Base-by-base conservation (phyloP, 345 rosid species). In the Pugionium cornutum region DNA sequence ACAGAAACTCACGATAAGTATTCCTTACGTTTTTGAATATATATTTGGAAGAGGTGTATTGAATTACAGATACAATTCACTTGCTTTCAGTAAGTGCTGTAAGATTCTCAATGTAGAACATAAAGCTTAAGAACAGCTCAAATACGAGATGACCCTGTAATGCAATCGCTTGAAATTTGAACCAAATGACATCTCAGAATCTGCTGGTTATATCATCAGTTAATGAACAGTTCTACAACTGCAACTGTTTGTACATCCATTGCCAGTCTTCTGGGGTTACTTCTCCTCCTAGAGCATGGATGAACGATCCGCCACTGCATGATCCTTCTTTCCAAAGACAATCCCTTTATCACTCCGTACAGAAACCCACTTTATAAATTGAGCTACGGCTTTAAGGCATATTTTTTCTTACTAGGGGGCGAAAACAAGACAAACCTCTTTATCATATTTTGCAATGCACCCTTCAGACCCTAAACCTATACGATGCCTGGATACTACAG, bases 191-290 rank as follows among this genome's bases (percentile, higher is more conserved):
- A 18, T 18, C 18, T 18, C 18, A 18, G 18, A 18, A 18, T 18
- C 18, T 18, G 18, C 18, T 18, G 18, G 18, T 18, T 18, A 18
- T 18, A 18, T 0, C 18, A 48, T 47, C 64, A 74, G 64, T 54
- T 67, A 50, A 61, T 97, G 92, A 62, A 83, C 56, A 5, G 79
- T 75, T 88, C 72, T 82, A 85, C 56, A 72, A 59, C 83, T 89
- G 92, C 88, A 94, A 74, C 79, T 81, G 97, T 81, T 86, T 86
- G 76, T 81, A 75, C 95, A 82, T 85, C 97, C 97, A 89, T 68
- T 83, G 85, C 96, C 96, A 85, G 70, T 92, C 88, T 69, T 89
- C 95, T 0, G 79, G 80, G 52, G 96, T 89, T 45, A 92, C 92
- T 77, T 90, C 99, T 40, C 97, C 99, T 18, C 99, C 97, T 0